Percentiles rank a stretch among this genome's conserved stretches.
phyloP scores from a whole-genome alignment of 2,329 filamentous ascomycete species.

The Pseudogymnoascus sp. region DNA sequence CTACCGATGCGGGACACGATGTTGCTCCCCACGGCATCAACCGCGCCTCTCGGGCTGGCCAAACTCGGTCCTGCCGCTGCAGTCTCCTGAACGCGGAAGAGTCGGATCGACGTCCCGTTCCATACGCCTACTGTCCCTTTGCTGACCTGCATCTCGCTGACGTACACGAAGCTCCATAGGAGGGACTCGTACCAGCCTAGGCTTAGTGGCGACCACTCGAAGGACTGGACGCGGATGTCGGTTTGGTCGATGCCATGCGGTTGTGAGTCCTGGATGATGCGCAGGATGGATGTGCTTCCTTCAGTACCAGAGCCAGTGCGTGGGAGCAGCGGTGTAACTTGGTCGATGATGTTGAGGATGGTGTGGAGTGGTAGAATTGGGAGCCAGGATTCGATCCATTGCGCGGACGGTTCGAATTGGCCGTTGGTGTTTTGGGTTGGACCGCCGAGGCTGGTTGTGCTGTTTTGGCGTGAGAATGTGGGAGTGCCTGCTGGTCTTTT shows the following conservation, averaged over 20 bases:
- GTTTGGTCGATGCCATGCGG: slow-evolving; percentile 69
- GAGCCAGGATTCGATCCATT: slow-evolving; percentile 94
- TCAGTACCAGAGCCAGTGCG: slow-evolving; percentile 37
- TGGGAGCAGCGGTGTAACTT: slow-evolving; percentile 49
- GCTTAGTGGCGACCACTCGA: slow-evolving; percentile 86
- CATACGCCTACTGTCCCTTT: slow-evolving; percentile 87
- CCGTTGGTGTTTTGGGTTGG: slow-evolving; percentile 26
- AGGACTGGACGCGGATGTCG: slow-evolving; percentile 72
- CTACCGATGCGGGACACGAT: slow-evolving; percentile 83
- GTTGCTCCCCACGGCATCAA: slow-evolving; percentile 87
- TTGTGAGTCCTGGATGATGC: slow-evolving; percentile 51
- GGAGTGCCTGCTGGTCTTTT: slow-evolving; percentile 83
- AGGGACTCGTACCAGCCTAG: slow-evolving; percentile 95
- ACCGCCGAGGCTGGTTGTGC: slow-evolving; percentile 62
- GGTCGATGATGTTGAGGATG: slow-evolving; percentile 67
- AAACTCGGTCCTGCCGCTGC: slow-evolving; percentile 73
- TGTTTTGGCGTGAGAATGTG: slow-evolving; percentile 86
- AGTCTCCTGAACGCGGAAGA: slow-evolving; percentile 86
- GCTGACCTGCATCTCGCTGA: slow-evolving; percentile 78
- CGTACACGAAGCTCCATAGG: slow-evolving; percentile 89
- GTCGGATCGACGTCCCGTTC: slow-evolving; percentile 81
- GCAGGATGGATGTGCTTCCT: slow-evolving; percentile 41
- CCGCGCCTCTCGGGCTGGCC: slow-evolving; percentile 78
- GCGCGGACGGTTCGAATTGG: slow-evolving; percentile 70
- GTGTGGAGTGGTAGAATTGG: slow-evolving; percentile 85